Percentiles rank a stretch among this genome's conserved stretches.
These are phyloP conservation scores for Nemania sp. DNA, from an alignment of 2,329 filamentous ascomycete species.

Conservation along the genomic window DNA sequence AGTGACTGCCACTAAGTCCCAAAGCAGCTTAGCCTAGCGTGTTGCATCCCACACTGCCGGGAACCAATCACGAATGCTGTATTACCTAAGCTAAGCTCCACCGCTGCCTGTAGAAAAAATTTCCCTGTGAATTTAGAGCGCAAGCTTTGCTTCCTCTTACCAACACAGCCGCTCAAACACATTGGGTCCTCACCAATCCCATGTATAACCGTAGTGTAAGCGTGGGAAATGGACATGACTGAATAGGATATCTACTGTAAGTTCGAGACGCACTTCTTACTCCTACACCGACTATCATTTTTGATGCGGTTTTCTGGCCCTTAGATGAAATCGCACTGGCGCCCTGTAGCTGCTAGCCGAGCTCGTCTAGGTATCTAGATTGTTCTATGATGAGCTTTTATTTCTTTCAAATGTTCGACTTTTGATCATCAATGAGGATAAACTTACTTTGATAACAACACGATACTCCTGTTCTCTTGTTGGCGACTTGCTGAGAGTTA, in stretches of 20 bases:
- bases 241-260: slow-evolving; percentile 8
- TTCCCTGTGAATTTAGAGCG: slow-evolving; percentile 6
- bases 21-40: neutral
- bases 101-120: slow-evolving; percentile 24
- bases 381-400: slow-evolving; percentile 47
- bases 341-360: neutral
- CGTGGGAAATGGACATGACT: neutral
- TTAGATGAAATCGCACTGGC: neutral
- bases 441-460: slow-evolving; percentile 45
- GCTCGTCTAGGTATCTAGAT: neutral
- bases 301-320: neutral
- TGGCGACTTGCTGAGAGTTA: neutral
- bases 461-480: neutral
- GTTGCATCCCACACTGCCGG: neutral
- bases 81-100: slow-evolving; percentile 14
- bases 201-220: neutral
- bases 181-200: neutral
- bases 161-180: slow-evolving; percentile 2
- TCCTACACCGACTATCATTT: neutral
- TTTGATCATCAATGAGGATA: slow-evolving; percentile 50
- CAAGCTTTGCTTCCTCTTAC: neutral
- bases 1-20: slow-evolving; percentile 19
- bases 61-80: slow-evolving; percentile 5
- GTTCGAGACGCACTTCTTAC: neutral
- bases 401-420: slow-evolving; percentile 51